Base-by-base conservation (phyloP, 2,329 filamentous ascomycete genomes). In the Aspergillus pseudotamarii region DNA sequence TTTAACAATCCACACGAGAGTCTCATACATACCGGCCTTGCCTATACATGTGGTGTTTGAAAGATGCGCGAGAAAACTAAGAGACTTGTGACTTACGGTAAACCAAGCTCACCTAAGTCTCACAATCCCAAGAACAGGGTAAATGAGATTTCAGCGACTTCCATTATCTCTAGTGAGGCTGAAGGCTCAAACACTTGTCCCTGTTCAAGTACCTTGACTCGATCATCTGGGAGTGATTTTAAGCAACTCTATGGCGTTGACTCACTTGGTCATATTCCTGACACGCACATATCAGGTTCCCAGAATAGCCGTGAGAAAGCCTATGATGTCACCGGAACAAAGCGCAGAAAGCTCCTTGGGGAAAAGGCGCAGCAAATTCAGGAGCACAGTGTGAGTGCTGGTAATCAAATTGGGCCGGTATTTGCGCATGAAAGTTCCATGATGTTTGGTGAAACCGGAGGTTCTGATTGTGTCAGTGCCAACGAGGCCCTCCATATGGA, bases 41-140 rank as follows among this genome's bases (percentile, higher is more conserved):
- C n/a, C 19, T 38, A 38, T 38, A 19, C 11, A 38, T 26, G 51
- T 55, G 51, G 23, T n/a, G 21, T n/a, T 53, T 58, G 64, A 62
- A 66, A 62, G 23, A 62, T 60, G 60, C 57, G 46, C 11, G 63
- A 56, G 53, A 64, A 65, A 59, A 67, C 69, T 65, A 77, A 75
- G 57, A 76, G 73, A 61, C 64, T 69, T 57, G 73, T 75, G 56
- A 80, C 78, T 11, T 81, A 81, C 65, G 77, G 79, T 60, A 78
- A 76, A 65, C 63, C 69, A 46, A 61, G 32, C 3, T 55, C 30
- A 14, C 2, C 16, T 26, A 38, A 55, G 21, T 21, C 32, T 16
- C 51, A 26, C 21, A 55, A 34, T 38, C 32, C 2, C 32, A 55
- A 55, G 8, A 26, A 55, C 14, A 16, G 30, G 23, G 51, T 23